Evolutionary conservation across 2,329 filamentous ascomycete species (phyloP).

Genomic region (Penicillium sp.): DNA sequence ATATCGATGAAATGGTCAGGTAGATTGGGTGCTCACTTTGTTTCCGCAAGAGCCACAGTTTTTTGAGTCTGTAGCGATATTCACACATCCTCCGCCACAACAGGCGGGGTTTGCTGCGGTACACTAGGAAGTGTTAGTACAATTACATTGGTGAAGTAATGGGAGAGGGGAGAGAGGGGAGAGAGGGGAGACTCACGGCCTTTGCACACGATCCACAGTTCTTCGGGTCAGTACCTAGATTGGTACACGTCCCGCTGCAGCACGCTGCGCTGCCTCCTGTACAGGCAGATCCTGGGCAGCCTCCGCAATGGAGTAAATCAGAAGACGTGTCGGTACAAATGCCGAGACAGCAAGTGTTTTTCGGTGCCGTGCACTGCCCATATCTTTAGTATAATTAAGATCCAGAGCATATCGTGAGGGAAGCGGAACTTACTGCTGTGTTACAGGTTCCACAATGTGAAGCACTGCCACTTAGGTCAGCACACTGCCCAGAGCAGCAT

Average conservation of each 20-base stretch:
- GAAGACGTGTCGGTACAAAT: slow-evolving; percentile 16
- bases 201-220: slow-evolving; percentile 23
- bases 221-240: slow-evolving; percentile 17
- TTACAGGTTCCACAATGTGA: slow-evolving; percentile 11
- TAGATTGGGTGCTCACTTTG: background rate
- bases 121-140: background rate
- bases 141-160: background rate
- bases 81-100: background rate
- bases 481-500: slow-evolving; percentile 13
- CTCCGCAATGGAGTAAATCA: slow-evolving; percentile 15
- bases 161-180: background rate
- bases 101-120: background rate
- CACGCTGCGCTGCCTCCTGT: slow-evolving; percentile 20
- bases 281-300: slow-evolving; percentile 16
- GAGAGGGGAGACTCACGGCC: background rate
- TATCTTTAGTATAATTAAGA: background rate
- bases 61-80: background rate
- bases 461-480: slow-evolving; percentile 2
- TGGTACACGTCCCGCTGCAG: slow-evolving; percentile 22
- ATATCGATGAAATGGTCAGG: background rate
- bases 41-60: slow-evolving; percentile 24
- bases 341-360: slow-evolving; percentile 17
- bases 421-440: background rate
- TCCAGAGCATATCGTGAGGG: background rate
- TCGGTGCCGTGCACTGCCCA: background rate